Base-by-base conservation (phyloP, 2,329 filamentous ascomycete species). In the Calonectria henricotiae region DNA sequence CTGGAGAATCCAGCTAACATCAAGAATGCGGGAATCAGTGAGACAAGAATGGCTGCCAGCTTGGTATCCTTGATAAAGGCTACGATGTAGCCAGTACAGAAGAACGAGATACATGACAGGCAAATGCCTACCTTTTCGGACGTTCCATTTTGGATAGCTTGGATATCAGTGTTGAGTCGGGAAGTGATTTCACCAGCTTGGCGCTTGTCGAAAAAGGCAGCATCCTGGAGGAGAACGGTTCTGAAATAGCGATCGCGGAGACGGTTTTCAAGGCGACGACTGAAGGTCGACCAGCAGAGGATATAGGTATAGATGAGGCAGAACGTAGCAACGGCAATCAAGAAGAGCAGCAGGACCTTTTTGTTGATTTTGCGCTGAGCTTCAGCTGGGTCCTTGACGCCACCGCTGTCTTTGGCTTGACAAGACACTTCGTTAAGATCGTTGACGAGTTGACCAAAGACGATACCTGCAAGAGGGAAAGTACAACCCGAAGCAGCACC, bases 101-200 rank as follows among this genome's bases (percentile, higher is more conserved):
- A 93, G 79, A 92, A 93, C 2, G 89, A 89, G 11, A 89, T 79
- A 62, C 87, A 90, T 27, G 87, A 86, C 5, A 93, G 84, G 73
- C 88, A 87, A 39, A 92, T 88, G 62, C 91, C 91, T 17, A 92
- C 91, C 79, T 94, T 94, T 80, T 93, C 92, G 1, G 89, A 91
- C 0, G 91, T 92, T 15, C 92, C 92, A 0, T 88, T 87, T 75
- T 92, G 91, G 62, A 94, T 89, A 1, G 89, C 87, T 69, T 91
- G 88, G 39, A 93, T 91, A 75, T 93, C 91, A 65, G 86, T 85
- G 76, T 90, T 90, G 49, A 94, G 86, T 20, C 91, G 85, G 9
- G 89, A 88, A 1, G 89, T 86, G 13, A 93, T 87, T 78, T 92
- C 89, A 17, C 90, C 91, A 0, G 90, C 86, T 55, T 89, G 87